Evolutionary conservation across 108 stramenopile genomes (phyloP), one percentile per base, ranked within the genome.

Genomic region (Nitzschia sp.): DNA sequence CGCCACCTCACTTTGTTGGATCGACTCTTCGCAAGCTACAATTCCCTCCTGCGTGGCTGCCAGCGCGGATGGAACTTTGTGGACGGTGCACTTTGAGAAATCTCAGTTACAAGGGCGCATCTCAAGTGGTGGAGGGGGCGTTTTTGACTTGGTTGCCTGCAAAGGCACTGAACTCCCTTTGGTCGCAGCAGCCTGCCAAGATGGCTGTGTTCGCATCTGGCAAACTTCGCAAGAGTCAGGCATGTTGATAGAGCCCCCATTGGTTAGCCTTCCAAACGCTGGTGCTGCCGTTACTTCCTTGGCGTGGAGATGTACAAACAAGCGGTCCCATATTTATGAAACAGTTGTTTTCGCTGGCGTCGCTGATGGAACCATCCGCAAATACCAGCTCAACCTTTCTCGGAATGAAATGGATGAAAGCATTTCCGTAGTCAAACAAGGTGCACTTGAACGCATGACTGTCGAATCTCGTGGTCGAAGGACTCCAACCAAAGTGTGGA

Each of bases 361-460:
- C 62, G 89, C 93, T 9, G 95, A 98, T 81, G 95, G 96, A 9
- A 90, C 91, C 8, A 95, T 98, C 58, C 94, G 96, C 44, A 72
- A 86, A 63, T 89, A 83, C 57, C 63, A 57, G 10, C 17, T 73
- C 12, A 51, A 65, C 24, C 51, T 59, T 17, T 3, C 15, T 10
- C 7, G 48, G 7, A 63, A 52, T 60, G 38, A 22, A 21, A 38
- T 55, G 22, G 52, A 41, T 62, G 57, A 58, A 2, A 19, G 34
- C 51, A 43, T 67, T 41, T 57, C 19, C 39, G 63, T 60, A 48
- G 21, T 70, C 29, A 44, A 50, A 55, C 59, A 62, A 57, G 57
- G 22, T 88, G 79, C 86, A 25, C 71, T 76, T 26, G 65, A 85
- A 34, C 81, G 95, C 60, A 95, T 97, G 91, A 90, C 94, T 11